phyloP scores from a whole-genome alignment of 441 rosid genomes.

The Bocquillonia castaneifolia region DNA sequence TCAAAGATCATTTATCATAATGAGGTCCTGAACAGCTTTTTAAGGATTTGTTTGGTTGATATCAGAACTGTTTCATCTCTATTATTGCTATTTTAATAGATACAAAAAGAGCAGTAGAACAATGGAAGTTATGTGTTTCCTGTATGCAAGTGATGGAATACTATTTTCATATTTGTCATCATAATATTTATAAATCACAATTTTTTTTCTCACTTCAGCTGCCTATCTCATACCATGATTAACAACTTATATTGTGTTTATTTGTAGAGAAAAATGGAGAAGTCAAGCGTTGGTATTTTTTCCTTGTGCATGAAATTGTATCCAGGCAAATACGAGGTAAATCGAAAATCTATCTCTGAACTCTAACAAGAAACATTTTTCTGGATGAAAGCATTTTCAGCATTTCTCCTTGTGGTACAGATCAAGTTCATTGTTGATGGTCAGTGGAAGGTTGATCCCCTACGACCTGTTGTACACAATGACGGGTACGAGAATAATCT shows the following conservation, averaged over 20 bases:
- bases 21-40: not conserved
- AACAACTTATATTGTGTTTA: constrained; percentile 4
- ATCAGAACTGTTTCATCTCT: not conserved
- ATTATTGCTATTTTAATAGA: not conserved
- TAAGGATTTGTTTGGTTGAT: not conserved
- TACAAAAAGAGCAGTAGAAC: not conserved
- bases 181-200: not conserved
- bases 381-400: too few species aligned
- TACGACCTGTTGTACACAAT: constrained; percentile 59
- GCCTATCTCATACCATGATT: not conserved
- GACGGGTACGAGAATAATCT: constrained; percentile 69
- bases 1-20: not conserved
- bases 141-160: not conserved
- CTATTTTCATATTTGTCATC: not conserved
- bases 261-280: constrained; percentile 80
- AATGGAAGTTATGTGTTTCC: not conserved
- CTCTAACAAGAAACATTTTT: too few species aligned
- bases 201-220: not conserved
- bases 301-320: constrained; percentile 58
- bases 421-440: constrained; percentile 89
- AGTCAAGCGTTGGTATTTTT: constrained; percentile 55
- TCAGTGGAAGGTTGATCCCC: constrained; percentile 76
- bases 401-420: constrained; percentile 50
- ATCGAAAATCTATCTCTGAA: not conserved
- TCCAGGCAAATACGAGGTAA: constrained; percentile 85